Evolutionary conservation across 2,329 filamentous ascomycete species (phyloP), one percentile per base, ranked within the genome.

Genomic region (Sporothrix pallida): DNA sequence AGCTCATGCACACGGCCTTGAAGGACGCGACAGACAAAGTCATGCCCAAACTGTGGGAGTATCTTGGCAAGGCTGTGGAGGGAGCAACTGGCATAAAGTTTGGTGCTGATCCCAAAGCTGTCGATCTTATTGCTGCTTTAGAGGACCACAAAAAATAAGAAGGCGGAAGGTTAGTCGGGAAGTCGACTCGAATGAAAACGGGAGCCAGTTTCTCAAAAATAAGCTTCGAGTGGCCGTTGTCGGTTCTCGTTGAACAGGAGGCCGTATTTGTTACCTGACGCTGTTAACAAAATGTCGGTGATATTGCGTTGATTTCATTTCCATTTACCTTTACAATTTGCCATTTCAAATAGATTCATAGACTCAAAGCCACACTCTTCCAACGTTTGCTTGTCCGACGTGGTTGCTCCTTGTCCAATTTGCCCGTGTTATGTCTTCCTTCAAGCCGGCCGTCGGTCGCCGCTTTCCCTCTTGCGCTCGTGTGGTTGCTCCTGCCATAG

Each of bases 1-100:
- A 50, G 5, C 65, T 75, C 7, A 60, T 71, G 68, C 76, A 77
- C 72, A 76, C 76, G 26, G 74, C 76, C 3, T 23, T 77, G 31
- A 73, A 75, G 68, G 76, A 77, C 62, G 26, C 8, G 1, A 13
- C 74, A 1, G 23, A n/a, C 0, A 26, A 13, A 8, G 73, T 76
- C 8, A 50, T 75, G 31, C 26, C 56, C 7, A n/a, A 4, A 6
- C 15, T 70, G 2, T 74, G 70, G 73, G 5, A 7, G 4, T 2
- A 63, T 12, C 46, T 72, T 10, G 20, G 54, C 13, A 17, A 50
- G 7, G 48, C 50, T 4, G 71, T 50, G 13, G 44, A 44, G 1
- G 10, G 37, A 2, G 9, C 15, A 0, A 5, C 15, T 9, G 42
- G 3, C 12, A 37, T 6, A 37, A 37, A 37, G 31, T 7, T 37